Conservation (phyloP, 805 yeast genomes). For the Lachancea fermentati region DNA sequence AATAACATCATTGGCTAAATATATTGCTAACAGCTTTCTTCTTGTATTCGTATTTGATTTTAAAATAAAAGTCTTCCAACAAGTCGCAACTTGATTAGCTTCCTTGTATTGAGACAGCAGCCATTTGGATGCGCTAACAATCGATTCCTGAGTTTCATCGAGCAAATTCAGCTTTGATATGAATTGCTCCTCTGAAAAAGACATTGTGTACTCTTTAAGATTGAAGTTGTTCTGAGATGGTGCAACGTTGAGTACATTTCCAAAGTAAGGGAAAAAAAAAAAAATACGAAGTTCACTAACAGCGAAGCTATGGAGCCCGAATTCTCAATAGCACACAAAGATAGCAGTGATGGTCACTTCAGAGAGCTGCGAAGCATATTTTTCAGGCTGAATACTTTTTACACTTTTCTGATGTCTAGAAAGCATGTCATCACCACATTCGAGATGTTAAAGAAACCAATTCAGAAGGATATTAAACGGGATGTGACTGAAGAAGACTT, state of each 20-base stretch:
- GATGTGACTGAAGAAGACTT: constrained; percentile 47
- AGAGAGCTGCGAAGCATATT: constrained; percentile 43
- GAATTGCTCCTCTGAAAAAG: constrained; percentile 28
- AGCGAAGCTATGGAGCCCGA: constrained; percentile 22
- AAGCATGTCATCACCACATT: constrained; percentile 56
- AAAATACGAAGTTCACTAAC: constrained; percentile 13
- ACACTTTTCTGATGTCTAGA: constrained; percentile 55
- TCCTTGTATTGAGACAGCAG: constrained; percentile 25
- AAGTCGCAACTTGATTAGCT: constrained; percentile 21
- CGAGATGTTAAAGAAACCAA: constrained; percentile 46
- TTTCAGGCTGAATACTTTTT: constrained; percentile 51
- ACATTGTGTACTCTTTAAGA: constrained; percentile 15
- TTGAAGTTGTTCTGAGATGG: neutral
- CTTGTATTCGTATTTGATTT: constrained; percentile 23
- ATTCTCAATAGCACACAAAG: neutral
- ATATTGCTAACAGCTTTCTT: constrained; percentile 27
- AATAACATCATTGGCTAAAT: constrained; percentile 31
- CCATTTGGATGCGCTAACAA: constrained; percentile 31
- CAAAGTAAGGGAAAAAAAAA: constrained; percentile 1
- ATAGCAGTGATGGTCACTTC: constrained; percentile 15
- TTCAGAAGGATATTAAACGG: constrained; percentile 44
- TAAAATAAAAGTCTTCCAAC: constrained; percentile 26
- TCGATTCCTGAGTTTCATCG: constrained; percentile 33
- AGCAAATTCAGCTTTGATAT: constrained; percentile 20
- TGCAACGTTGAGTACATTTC: neutral